phyloP scores from a whole-genome alignment of 2,329 filamentous ascomycete species.

The Phoma sp. region DNA sequence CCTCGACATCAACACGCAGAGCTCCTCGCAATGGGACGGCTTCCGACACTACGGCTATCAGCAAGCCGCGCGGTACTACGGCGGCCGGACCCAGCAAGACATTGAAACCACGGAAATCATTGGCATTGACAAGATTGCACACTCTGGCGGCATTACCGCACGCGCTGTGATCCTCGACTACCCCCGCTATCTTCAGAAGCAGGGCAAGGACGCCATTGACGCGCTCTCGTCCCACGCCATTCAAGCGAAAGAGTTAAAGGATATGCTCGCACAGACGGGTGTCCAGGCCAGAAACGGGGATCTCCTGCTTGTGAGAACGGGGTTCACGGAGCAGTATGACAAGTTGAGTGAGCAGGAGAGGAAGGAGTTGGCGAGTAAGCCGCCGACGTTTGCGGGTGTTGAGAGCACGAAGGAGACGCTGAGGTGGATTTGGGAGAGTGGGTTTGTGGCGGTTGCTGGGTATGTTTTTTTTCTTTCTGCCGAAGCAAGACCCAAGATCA shows the following conservation, averaged over 20 bases:
- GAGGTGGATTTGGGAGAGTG: slow-evolving; percentile 56
- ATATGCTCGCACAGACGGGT: slow-evolving; percentile 44
- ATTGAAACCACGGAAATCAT: slow-evolving; percentile 47
- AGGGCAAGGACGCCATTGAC: slow-evolving; percentile 27
- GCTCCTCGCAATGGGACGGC: slow-evolving; percentile 49
- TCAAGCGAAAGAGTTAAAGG: slow-evolving; percentile 29
- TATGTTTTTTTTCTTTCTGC: slow-evolving; percentile 27
- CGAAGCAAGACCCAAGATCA: not conserved
- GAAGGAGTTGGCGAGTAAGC: slow-evolving; percentile 33
- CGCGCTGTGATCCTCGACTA: slow-evolving; percentile 44
- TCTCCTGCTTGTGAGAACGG: slow-evolving; percentile 39
- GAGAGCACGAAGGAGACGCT: slow-evolving; percentile 46
- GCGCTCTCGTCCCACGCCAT: slow-evolving; percentile 35
- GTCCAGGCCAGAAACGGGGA: slow-evolving; percentile 43
- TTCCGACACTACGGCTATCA: slow-evolving; percentile 53
- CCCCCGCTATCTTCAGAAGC: slow-evolving; percentile 33
- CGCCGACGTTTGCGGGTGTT: slow-evolving; percentile 50
- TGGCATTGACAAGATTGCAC: slow-evolving; percentile 50
- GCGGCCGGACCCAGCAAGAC: slow-evolving; percentile 49
- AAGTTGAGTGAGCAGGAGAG: slow-evolving; percentile 28
- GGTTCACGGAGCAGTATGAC: slow-evolving; percentile 49
- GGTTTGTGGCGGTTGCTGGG: slow-evolving; percentile 56
- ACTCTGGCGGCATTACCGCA: slow-evolving; percentile 39
- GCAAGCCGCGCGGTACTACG: slow-evolving; percentile 51
- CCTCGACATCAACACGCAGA: no score